Evolutionary conservation across 2,329 filamentous ascomycete species (phyloP).

Genomic region (Ophiocordyceps camponoti-floridani): DNA sequence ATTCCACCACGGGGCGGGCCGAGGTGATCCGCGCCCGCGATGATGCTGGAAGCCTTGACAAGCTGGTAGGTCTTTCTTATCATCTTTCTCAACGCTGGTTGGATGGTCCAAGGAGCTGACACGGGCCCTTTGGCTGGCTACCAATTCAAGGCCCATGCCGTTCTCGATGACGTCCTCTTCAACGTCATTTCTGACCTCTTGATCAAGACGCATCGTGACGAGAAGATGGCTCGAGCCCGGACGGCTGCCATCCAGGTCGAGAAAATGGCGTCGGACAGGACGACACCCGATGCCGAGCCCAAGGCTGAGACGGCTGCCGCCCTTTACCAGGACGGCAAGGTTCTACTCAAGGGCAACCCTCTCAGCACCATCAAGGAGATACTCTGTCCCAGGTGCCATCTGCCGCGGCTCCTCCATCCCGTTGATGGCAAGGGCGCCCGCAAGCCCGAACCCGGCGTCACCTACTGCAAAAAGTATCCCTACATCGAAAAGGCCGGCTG

Average conservation of each 20-base stretch:
- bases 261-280: slow-evolving; percentile 38
- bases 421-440: slow-evolving; percentile 50
- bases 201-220: slow-evolving; percentile 57
- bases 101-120: background rate
- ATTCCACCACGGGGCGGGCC: slow-evolving; percentile 32
- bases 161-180: slow-evolving; percentile 59
- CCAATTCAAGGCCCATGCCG: slow-evolving; percentile 32
- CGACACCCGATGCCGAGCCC: slow-evolving; percentile 32
- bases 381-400: slow-evolving; percentile 55
- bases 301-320: slow-evolving; percentile 50
- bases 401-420: slow-evolving; percentile 56
- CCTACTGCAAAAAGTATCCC: slow-evolving; percentile 65
- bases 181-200: slow-evolving; percentile 62
- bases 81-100: slow-evolving; percentile 1
- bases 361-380: slow-evolving; percentile 55
- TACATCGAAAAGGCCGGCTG: slow-evolving; percentile 61
- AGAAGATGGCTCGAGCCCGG: slow-evolving; percentile 55
- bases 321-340: slow-evolving; percentile 50
- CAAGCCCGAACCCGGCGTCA: slow-evolving; percentile 46
- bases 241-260: slow-evolving; percentile 47
- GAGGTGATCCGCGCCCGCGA: slow-evolving; percentile 36
- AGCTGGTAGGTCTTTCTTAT: slow-evolving; percentile 31
- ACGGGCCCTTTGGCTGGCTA: background rate
- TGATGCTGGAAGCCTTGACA: slow-evolving; percentile 34
- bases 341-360: slow-evolving; percentile 53